A percentile compares a stretch with the other conserved stretches of the same genome.
phyloP scores from a whole-genome alignment of 805 yeast genomes.

The Nakazawaea molendinolei region DNA sequence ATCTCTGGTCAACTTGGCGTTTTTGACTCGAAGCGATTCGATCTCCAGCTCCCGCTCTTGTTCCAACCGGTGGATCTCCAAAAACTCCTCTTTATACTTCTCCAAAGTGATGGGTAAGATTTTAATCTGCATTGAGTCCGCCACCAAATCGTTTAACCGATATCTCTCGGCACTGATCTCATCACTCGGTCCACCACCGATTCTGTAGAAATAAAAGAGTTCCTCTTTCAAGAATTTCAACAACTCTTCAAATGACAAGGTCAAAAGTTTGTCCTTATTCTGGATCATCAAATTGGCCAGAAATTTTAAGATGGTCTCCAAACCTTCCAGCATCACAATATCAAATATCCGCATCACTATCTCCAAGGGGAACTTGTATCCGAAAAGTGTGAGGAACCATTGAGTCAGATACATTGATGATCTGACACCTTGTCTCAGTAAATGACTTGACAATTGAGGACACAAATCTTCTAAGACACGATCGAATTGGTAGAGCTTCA shows the following conservation, averaged over 20 bases:
- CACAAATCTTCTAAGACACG: conserved; percentile 70
- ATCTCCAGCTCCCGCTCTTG: conserved; percentile 58
- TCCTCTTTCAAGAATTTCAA: conserved; percentile 73
- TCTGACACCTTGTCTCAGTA: conserved; percentile 78
- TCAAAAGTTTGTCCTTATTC: conserved; percentile 53
- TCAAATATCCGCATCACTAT: conserved; percentile 86
- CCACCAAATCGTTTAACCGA: conserved; percentile 66
- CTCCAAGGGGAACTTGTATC: conserved; percentile 87
- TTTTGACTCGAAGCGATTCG: conserved; percentile 50
- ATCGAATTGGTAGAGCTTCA: conserved; percentile 84
- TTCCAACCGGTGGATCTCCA: conserved; percentile 64
- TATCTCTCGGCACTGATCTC: conserved; percentile 30
- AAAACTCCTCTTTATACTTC: conserved; percentile 68
- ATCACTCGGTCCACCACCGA: conserved; percentile 20
- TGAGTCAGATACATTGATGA: conserved; percentile 97
- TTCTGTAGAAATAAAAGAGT: conserved; percentile 64
- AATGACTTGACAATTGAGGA: conserved; percentile 70
- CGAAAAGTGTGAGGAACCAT: conserved; percentile 94
- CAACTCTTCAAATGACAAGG: conserved; percentile 68
- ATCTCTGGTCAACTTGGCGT: conserved; percentile 67
- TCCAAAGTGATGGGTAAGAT: conserved; percentile 67
- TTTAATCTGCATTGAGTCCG: conserved; percentile 68
- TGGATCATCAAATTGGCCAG: conserved; percentile 73
- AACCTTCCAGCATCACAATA: conserved; percentile 83
- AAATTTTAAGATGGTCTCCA: conserved; percentile 78